Evolutionary conservation across 352 stramenopile species (phyloP).

Genomic region (Elongisporangium anandrum): DNA sequence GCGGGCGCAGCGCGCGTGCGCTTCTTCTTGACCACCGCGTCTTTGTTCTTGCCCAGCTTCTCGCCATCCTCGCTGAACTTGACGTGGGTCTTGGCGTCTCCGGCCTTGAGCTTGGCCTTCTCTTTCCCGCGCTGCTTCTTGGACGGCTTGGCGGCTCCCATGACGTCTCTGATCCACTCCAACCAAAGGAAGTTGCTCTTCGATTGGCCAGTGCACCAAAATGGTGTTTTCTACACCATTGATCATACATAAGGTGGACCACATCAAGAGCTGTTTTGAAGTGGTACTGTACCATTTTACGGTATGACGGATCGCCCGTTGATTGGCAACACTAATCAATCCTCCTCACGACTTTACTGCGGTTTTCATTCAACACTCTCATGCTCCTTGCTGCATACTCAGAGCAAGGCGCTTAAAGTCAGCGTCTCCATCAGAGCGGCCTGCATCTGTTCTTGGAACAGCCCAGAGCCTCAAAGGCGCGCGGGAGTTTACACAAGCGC

Average conservation of each 20-base stretch:
- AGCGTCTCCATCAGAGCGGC: background rate
- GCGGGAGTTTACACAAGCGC: background rate
- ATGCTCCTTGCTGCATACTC: background rate
- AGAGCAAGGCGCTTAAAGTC: background rate
- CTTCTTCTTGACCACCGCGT: conserved; percentile 36
- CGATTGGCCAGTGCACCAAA: background rate
- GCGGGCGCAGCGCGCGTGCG: conserved; percentile 19
- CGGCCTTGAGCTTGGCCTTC: conserved; percentile 22
- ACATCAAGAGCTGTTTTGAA: background rate
- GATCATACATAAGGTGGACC: background rate
- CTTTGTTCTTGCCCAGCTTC: conserved; percentile 17
- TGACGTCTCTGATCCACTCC: conserved; percentile 9
- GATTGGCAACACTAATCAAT: background rate
- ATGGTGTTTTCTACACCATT: no score
- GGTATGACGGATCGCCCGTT: background rate
- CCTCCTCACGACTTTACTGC: background rate
- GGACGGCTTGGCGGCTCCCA: conserved; percentile 53
- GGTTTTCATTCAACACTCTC: background rate
- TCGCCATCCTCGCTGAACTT: conserved; percentile 70
- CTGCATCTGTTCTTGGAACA: background rate
- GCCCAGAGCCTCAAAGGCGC: background rate
- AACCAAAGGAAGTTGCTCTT: background rate
- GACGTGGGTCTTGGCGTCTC: conserved; percentile 37
- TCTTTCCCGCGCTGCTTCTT: conserved; percentile 80
- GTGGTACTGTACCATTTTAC: background rate